phyloP scores from a whole-genome alignment of 2,329 filamentous ascomycete genomes.

The Fonsecaea multimorphosa region DNA sequence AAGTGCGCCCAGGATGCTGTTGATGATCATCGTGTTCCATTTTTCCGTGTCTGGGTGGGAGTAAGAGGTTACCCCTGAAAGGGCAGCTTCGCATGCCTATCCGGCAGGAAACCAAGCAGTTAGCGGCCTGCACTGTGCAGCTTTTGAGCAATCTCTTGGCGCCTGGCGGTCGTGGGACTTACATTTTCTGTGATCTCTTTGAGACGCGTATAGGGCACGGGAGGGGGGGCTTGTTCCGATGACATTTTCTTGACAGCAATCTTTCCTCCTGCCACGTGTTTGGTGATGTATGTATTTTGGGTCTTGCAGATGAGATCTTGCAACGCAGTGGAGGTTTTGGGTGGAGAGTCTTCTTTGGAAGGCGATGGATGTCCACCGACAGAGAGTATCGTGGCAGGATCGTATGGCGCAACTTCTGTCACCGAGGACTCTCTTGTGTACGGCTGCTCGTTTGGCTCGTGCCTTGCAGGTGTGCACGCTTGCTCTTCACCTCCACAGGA shows the following conservation, averaged over 20 bases:
- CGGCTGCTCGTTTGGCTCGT: conserved; percentile 1
- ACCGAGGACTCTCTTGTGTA: conserved; percentile 12
- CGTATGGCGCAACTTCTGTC: conserved; percentile 10
- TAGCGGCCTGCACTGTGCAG: conserved; percentile 1
- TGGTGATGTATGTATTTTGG: conserved; percentile 22
- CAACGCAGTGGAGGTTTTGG: neutral
- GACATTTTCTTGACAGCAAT: conserved; percentile 35
- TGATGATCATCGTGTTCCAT: conserved; percentile 95
- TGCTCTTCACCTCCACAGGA: neutral
- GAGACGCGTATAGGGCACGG: conserved; percentile 75
- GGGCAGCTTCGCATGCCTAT: conserved; percentile 81
- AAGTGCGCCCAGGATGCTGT: conserved; percentile 58
- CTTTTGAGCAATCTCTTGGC: neutral
- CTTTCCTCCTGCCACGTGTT: conserved; percentile 24
- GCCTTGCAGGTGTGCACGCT: neutral
- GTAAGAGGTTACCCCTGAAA: conserved; percentile 78
- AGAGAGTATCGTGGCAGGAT: conserved; percentile 1
- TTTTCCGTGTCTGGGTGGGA: conserved; percentile 81
- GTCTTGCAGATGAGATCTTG: conserved; percentile 19
- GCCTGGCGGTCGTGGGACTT: conserved; percentile 46
- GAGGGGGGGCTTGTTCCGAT: conserved; percentile 57
- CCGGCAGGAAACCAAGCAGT: neutral
- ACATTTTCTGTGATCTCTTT: conserved; percentile 87
- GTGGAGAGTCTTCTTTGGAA: neutral
- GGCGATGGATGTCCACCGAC: conserved; percentile 1